Percentiles rank a stretch among this genome's conserved stretches.
phyloP scores from a whole-genome alignment of 148 eudicot genomes.

The Rhododendron mucronatum region DNA sequence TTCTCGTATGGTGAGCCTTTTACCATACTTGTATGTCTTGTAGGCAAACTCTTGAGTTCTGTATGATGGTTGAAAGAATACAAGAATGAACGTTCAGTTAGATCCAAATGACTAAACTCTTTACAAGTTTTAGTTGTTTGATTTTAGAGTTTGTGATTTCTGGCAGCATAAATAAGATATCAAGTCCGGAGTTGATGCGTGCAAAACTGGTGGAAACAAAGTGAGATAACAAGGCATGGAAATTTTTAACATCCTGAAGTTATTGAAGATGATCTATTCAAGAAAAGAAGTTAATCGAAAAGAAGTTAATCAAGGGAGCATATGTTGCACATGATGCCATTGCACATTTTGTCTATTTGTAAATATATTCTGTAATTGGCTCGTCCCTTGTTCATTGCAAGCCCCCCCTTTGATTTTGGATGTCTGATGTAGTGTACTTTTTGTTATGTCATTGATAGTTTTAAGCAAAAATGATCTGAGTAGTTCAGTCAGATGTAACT shows the following conservation, averaged over 20 bases:
- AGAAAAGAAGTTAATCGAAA: neutral
- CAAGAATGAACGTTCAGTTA: neutral
- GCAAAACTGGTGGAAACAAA: slow-evolving; percentile 50
- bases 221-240: slow-evolving; percentile 17
- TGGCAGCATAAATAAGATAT: slow-evolving; percentile 58
- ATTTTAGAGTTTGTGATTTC: slow-evolving; percentile 13
- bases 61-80: neutral
- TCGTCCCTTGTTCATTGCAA: neutral
- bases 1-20: slow-evolving; percentile 50
- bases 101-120: neutral
- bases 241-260: neutral
- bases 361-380: neutral
- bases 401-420: neutral
- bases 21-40: neutral
- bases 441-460: neutral
- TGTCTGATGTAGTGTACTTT: neutral
- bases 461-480: neutral
- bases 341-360: neutral
- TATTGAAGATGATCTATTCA: neutral
- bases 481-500: neutral
- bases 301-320: neutral
- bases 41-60: neutral
- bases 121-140: slow-evolving; percentile 3
- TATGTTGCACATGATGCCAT: neutral
- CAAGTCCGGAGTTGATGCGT: slow-evolving; percentile 52